Percentiles rank a stretch among this genome's conserved stretches.
These are phyloP conservation scores for Eruca vesicaria DNA, from an alignment of 441 rosid genomes.

Conservation along the genomic window DNA sequence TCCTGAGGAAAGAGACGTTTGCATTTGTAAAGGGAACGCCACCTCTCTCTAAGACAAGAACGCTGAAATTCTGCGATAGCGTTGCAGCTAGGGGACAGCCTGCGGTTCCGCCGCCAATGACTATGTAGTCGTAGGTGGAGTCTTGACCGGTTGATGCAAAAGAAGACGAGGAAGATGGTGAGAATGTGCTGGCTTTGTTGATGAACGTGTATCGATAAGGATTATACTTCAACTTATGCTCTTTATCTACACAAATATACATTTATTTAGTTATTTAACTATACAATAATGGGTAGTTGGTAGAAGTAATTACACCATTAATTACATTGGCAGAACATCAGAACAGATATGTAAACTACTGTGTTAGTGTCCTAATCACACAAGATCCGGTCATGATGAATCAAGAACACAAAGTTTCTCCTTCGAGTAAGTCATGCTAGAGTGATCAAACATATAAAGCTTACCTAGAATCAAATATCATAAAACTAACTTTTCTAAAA, in stretches of 20 bases:
- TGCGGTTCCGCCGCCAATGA: conserved; percentile 93
- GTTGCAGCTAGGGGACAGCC: conserved; percentile 94
- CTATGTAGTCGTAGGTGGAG: conserved; percentile 60
- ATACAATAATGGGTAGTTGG: conserved; percentile 10
- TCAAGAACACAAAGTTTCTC: conserved; percentile 10
- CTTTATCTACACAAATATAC: conserved; percentile 23
- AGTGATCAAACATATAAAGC: too few species aligned
- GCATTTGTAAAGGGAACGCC: conserved; percentile 85
- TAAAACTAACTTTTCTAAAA: too few species aligned
- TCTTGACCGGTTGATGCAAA: conserved; percentile 47
- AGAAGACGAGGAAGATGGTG: conserved; percentile 50
- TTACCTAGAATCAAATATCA: too few species aligned
- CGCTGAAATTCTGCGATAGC: conserved; percentile 69
- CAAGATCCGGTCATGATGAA: conserved; percentile 11
- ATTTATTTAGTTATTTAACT: background rate
- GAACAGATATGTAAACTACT: background rate
- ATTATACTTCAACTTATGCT: conserved; percentile 31
- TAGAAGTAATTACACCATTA: conserved; percentile 25
- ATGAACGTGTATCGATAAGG: conserved; percentile 65
- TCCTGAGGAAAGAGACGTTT: conserved; percentile 68
- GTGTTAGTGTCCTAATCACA: conserved; percentile 16
- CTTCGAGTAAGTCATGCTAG: background rate
- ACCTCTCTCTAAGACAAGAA: conserved; percentile 81
- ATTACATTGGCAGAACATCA: background rate
- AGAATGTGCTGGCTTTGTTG: conserved; percentile 66